Percentiles rank a stretch among this genome's conserved stretches.
Evolutionary conservation across 306 rosid species (phyloP).

Genomic region (Castanea mollissima): DNA sequence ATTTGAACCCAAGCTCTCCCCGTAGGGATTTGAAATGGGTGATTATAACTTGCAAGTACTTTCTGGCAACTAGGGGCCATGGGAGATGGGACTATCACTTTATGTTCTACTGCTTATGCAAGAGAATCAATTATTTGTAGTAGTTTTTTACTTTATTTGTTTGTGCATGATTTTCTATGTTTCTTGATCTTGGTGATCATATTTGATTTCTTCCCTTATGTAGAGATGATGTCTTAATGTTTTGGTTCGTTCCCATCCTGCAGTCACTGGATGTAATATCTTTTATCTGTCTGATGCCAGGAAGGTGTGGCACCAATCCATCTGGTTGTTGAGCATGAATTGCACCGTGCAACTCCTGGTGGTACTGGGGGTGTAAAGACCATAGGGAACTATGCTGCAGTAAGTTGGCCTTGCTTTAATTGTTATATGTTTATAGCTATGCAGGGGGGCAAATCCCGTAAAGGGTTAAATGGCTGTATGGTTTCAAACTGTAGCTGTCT

Average conservation of each 20-base stretch:
- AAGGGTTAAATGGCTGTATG: slow-evolving; percentile 6
- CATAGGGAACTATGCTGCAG: slow-evolving; percentile 97
- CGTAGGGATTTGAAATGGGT: not conserved
- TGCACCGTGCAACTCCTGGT: slow-evolving; percentile 98
- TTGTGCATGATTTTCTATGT: not conserved
- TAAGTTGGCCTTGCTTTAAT: slow-evolving; percentile 39
- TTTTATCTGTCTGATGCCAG: slow-evolving; percentile 42
- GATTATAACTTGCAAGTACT: not conserved
- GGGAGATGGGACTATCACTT: not conserved
- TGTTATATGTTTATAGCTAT: not conserved
- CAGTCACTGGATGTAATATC: not conserved
- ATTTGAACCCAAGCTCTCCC: too few relatives aligned
- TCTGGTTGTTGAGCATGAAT: slow-evolving; percentile 76
- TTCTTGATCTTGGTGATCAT: not conserved
- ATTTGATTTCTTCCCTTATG: not conserved
- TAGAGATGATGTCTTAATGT: not conserved
- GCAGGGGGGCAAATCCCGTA: not conserved
- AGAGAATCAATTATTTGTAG: not conserved
- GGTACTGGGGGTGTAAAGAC: slow-evolving; percentile 99
- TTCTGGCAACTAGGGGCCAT: not conserved
- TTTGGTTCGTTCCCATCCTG: not conserved
- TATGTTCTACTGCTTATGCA: not conserved
- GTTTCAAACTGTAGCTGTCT: not conserved
- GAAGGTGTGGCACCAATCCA: slow-evolving; percentile 95
- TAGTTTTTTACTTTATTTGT: not conserved